Conservation (phyloP, 495 filamentous ascomycete species). For the Aspergillus campestris region DNA sequence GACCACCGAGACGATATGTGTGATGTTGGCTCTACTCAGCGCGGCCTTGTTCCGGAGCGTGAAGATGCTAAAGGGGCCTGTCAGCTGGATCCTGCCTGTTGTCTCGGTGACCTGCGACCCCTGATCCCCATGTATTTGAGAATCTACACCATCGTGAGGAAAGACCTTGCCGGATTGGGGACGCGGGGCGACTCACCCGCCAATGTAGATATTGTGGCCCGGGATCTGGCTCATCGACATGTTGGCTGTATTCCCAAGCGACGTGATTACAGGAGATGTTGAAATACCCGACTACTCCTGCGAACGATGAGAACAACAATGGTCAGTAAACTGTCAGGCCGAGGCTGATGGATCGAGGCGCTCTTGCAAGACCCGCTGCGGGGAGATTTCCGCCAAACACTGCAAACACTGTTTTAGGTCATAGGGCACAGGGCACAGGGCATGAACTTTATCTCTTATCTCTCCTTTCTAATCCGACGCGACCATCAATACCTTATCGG, state of each 20-base stretch:
- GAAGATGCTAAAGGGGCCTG: slow-evolving; percentile 52
- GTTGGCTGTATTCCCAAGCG: not conserved
- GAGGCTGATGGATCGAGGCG: too few species aligned
- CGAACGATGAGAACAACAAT: too few species aligned
- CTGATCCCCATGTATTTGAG: not conserved
- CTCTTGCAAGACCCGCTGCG: not conserved
- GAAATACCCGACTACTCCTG: not conserved
- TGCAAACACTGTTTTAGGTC: too few species aligned
- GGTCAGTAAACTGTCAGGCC: too few species aligned
- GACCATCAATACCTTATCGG: too few species aligned
- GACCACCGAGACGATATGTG: slow-evolving; percentile 83
- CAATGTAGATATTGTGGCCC: slow-evolving; percentile 71
- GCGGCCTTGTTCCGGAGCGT: slow-evolving; percentile 59
- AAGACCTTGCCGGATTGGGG: not conserved
- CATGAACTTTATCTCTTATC: too few species aligned
- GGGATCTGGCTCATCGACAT: slow-evolving; percentile 49
- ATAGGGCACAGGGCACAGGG: too few species aligned
- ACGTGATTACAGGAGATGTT: too few species aligned
- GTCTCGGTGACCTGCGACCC: slow-evolving; percentile 4
- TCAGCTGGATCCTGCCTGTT: slow-evolving; percentile 8
- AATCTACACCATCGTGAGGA: not conserved
- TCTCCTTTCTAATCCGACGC: too few species aligned
- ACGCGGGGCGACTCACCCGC: slow-evolving; percentile 55
- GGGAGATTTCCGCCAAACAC: not conserved
- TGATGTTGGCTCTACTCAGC: slow-evolving; percentile 66